Base-by-base conservation (phyloP, 1,284 basidiomycete genomes). In the Chalciporus sp. region DNA sequence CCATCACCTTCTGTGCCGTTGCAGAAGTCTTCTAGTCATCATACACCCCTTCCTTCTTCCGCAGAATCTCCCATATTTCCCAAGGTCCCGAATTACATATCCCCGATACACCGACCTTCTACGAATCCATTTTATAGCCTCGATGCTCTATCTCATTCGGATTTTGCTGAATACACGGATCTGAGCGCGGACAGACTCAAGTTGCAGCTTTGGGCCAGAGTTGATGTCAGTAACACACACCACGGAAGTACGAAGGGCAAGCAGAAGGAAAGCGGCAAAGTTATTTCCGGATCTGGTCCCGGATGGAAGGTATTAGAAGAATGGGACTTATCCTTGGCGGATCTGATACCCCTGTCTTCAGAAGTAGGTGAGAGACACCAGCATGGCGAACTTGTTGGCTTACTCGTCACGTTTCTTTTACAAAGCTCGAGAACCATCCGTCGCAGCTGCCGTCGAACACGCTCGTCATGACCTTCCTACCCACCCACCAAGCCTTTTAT, bases 101-200 rank as follows among this genome's bases (percentile, higher is more conserved):
- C 91, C 2, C 74, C 80, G 0, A 76, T 88, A 47, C 88, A 90
- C 61, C 75, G 75, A 40, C 84, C 88, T 7, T 90, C 90, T 1
- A 92, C 85, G 5, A 91, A 91, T 65, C 91, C 92, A 0, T 69
- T 72, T n/a, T 93, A 92, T 61, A 54, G 73, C 7, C 69, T 90
- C 37, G 83, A 88, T 64, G 65, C 75, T 19, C 71, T 64, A 11
- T 73, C 77, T 33, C 63, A 67, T 49, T 67, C 65, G 48, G 79
- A 82, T 37, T 81, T 82, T 59, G 71, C 77, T 1, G 70, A 74
- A 23, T 75, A 74, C 64, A 74, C 77, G 8, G 75, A 87, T 62
- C 61, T 79, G 16, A 79, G 79, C 59, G 74, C 76, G 3, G 72
- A 77, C 35, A 74, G 62, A 47, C 61, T 88, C 56, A 78, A 70